These are phyloP conservation scores for Huntiella moniliformis DNA, from an alignment of 2,329 filamentous ascomycete genomes.

Conservation along the genomic window DNA sequence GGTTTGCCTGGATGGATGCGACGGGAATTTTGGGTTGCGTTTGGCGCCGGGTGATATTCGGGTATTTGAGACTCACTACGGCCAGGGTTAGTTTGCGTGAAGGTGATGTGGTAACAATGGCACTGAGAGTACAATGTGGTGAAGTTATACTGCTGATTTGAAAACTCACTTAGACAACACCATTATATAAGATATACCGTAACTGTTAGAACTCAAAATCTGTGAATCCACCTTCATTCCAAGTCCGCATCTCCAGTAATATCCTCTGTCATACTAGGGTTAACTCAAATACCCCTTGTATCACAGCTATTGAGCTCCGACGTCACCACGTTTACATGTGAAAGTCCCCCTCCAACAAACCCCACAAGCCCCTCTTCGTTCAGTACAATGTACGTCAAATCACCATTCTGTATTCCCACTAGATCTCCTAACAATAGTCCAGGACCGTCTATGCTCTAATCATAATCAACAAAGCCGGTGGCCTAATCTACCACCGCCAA, in stretches of 20 bases:
- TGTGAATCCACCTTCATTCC: too few relatives aligned
- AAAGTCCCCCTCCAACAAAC: not conserved
- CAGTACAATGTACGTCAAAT: not conserved
- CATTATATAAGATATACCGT: too few relatives aligned
- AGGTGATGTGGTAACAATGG: too few relatives aligned
- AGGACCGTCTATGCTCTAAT: constrained; percentile 94
- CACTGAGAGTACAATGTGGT: too few relatives aligned
- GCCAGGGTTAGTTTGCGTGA: too few relatives aligned
- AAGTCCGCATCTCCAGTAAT: too few relatives aligned
- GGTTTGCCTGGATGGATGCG: not conserved
- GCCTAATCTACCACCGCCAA: constrained; percentile 86
- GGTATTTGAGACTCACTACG: not conserved
- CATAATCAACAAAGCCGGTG: constrained; percentile 96
- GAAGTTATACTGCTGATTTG: too few relatives aligned
- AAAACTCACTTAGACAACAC: too few relatives aligned
- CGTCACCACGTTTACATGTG: not conserved
- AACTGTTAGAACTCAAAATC: too few relatives aligned
- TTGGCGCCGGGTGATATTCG: constrained; percentile 11
- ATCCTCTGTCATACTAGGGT: too few relatives aligned
- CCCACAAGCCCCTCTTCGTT: not conserved
- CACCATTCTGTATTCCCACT: not conserved
- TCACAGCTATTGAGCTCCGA: too few relatives aligned
- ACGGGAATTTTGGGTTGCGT: not conserved
- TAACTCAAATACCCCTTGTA: too few relatives aligned
- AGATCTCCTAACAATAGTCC: constrained; percentile 5